Conservation (phyloP, 768 basidiomycete species). For the Mycena rebaudengoi region DNA sequence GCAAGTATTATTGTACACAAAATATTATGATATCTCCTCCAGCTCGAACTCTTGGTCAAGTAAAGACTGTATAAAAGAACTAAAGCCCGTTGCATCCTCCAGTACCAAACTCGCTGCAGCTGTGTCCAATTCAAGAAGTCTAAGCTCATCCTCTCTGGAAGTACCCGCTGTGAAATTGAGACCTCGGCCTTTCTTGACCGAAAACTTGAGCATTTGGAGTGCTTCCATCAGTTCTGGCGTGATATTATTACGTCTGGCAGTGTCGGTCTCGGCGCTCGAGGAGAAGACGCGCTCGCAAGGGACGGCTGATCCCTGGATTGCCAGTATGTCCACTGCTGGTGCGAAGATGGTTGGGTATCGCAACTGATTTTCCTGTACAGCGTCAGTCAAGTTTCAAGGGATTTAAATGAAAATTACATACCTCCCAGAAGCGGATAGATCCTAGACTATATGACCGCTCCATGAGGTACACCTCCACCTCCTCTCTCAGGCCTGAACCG, state of each 20-base stretch:
- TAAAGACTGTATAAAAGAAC: neutral
- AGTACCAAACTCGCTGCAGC: neutral
- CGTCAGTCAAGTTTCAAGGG: neutral
- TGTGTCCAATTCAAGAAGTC: neutral
- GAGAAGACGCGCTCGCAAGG: conserved; percentile 13
- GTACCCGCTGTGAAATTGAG: conserved; percentile 1
- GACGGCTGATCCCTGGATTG: conserved; percentile 4
- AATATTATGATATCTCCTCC: no score
- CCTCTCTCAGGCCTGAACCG: neutral
- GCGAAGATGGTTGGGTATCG: conserved; percentile 1
- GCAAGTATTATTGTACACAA: no score
- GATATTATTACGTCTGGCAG: neutral
- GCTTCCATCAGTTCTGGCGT: conserved; percentile 7
- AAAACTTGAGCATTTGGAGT: conserved; percentile 10
- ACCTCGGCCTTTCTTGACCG: neutral
- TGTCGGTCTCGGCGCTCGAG: conserved; percentile 9
- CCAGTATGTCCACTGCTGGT: neutral
- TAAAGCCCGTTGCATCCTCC: neutral
- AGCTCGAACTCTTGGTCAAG: no score
- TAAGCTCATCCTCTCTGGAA: neutral
- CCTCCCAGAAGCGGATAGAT: conserved; percentile 2
- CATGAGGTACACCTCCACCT: neutral
- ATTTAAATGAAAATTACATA: neutral
- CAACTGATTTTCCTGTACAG: conserved; percentile 4
- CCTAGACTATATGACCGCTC: neutral